Percentiles rank a stretch among this genome's conserved stretches.
These are phyloP conservation scores for Geotrichum fermentans DNA, from an alignment of 1,139 yeast species.

Conservation along the genomic window DNA sequence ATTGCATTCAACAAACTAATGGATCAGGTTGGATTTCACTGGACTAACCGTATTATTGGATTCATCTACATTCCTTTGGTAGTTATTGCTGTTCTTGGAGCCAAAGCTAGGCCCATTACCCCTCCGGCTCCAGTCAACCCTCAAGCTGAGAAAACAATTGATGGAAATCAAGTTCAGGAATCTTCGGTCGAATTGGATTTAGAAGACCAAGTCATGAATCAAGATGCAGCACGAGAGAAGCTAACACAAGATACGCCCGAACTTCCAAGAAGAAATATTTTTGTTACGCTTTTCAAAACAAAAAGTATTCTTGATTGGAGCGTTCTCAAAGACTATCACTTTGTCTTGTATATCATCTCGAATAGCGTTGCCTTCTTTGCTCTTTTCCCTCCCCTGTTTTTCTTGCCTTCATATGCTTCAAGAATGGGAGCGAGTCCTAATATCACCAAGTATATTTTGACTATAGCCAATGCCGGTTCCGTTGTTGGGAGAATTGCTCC, in stretches of 20 bases:
- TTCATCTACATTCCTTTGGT: too few relatives aligned
- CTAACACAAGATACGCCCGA: too few relatives aligned
- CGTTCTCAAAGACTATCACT: constrained; percentile 25
- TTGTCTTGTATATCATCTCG: constrained; percentile 29
- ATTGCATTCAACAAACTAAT: constrained; percentile 40
- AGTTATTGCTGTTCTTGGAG: too few relatives aligned
- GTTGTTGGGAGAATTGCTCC: constrained; percentile 49
- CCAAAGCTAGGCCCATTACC: too few relatives aligned
- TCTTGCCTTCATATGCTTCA: constrained; percentile 13
- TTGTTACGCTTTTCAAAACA: too few relatives aligned
- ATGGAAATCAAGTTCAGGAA: too few relatives aligned
- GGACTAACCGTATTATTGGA: constrained; percentile 50
- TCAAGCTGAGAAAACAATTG: too few relatives aligned
- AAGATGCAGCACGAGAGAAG: neutral
- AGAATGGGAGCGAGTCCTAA: constrained; percentile 31
- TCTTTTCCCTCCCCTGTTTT: constrained; percentile 39
- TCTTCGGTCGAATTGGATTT: too few relatives aligned
- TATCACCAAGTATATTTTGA: constrained; percentile 35
- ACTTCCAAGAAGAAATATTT: too few relatives aligned
- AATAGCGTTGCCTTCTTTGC: constrained; percentile 35
- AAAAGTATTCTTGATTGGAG: constrained; percentile 23
- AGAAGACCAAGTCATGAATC: constrained; percentile 4
- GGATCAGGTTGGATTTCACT: constrained; percentile 44
- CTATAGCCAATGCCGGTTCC: constrained; percentile 48
- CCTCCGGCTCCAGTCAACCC: too few relatives aligned